A percentile compares a stretch with the other conserved stretches of the same genome.
Evolutionary conservation across 2,329 filamentous ascomycete species (phyloP).

Genomic region (Catunica adiposa): DNA sequence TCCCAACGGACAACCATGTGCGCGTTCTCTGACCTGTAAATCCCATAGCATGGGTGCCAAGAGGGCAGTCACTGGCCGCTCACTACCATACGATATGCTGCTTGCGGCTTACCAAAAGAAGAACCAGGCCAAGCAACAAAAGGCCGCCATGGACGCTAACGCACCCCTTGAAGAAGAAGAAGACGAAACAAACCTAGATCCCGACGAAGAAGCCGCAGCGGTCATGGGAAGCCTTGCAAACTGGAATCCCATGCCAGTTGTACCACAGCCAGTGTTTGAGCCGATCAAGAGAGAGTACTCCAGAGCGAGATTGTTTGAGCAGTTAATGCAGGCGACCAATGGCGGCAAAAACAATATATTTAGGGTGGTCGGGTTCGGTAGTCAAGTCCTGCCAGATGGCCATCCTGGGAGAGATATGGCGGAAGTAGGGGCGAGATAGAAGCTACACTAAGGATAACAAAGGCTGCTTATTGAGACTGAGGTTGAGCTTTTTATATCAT

Average conservation of each 20-base stretch:
- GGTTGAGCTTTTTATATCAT: too few relatives aligned
- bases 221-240: conserved; percentile 69
- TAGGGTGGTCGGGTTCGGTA: conserved; percentile 39
- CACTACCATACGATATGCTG: conserved; percentile 82
- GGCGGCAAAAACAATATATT: conserved; percentile 50
- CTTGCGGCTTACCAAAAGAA: conserved; percentile 86
- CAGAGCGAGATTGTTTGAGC: conserved; percentile 45
- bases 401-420: conserved; percentile 25
- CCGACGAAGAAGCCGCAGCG: conserved; percentile 79
- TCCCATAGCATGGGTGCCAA: conserved; percentile 93
- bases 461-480: too few relatives aligned
- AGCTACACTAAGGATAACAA: too few relatives aligned
- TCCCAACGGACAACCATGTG: conserved; percentile 73
- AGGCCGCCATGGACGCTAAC: conserved; percentile 87
- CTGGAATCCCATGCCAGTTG: conserved; percentile 63
- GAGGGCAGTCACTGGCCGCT: conserved; percentile 69
- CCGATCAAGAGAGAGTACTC: conserved; percentile 49
- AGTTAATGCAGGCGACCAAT: conserved; percentile 49
- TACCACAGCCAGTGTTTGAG: conserved; percentile 45
- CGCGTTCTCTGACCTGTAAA: conserved; percentile 80
- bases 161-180: conserved; percentile 77
- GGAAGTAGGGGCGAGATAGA: conserved; percentile 29
- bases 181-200: conserved; percentile 72
- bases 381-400: conserved; percentile 35
- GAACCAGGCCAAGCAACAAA: conserved; percentile 96